Evolutionary conservation across 371 early-diverging fungal genomes (phyloP).

Genomic region (Mucor sp.): DNA sequence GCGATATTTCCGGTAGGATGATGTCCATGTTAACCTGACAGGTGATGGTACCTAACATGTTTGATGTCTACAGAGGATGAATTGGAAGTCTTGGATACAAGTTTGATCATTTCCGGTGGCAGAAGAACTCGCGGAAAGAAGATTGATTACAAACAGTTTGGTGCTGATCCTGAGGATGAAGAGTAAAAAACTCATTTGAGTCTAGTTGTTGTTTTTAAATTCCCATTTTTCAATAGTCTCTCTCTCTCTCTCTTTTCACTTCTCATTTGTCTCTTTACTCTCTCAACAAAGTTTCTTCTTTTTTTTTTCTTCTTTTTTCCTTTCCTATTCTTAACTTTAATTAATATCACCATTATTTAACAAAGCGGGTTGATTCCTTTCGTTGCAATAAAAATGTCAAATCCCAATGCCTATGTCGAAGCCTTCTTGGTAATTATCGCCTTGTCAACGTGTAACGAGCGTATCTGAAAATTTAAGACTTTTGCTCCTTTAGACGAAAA

Average conservation of each 20-base stretch:
- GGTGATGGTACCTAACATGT: background rate
- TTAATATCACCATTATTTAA: background rate
- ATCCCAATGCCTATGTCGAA: background rate
- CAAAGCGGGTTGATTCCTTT: background rate
- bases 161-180: conserved; percentile 63
- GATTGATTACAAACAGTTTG: conserved; percentile 72
- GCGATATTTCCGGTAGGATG: conserved; percentile 10
- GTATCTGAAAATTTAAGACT: background rate
- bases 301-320: background rate
- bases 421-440: conserved; percentile 5
- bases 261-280: background rate
- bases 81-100: conserved; percentile 62
- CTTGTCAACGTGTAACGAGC: background rate
- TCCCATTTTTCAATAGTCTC: background rate
- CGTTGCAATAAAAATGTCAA: background rate
- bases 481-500: conserved; percentile 13
- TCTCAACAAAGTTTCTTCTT: background rate
- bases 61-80: conserved; percentile 51
- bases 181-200: conserved; percentile 23
- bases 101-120: conserved; percentile 62
- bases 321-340: background rate
- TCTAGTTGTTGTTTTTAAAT: background rate
- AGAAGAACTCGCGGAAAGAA: conserved; percentile 74
- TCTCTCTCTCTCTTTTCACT: too few relatives aligned
- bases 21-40: background rate